Conservation (phyloP, 2,329 filamentous ascomycete genomes). For the Colletotrichum navitas region DNA sequence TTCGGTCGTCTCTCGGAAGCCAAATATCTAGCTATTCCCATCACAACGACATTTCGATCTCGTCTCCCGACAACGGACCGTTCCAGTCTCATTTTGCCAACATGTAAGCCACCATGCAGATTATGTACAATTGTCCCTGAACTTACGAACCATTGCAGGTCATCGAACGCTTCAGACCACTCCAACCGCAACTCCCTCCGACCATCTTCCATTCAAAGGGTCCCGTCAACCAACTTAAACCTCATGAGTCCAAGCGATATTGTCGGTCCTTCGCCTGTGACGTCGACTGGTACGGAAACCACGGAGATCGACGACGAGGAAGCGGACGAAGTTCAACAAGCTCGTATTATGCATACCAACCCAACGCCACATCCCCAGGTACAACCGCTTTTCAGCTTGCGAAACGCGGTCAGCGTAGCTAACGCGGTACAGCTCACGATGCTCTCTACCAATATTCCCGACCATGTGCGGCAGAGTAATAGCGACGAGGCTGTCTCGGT, state of each 20-base stretch:
- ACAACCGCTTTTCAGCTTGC: constrained; percentile 34
- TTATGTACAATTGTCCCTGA: constrained; percentile 2
- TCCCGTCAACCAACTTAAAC: constrained; percentile 66
- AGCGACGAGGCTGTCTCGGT: constrained; percentile 89
- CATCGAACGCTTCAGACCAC: constrained; percentile 54
- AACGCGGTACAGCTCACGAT: constrained; percentile 58
- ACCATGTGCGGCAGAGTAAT: constrained; percentile 67
- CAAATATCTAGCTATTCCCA: constrained; percentile 66
- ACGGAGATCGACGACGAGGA: constrained; percentile 88
- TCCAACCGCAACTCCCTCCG: constrained; percentile 62
- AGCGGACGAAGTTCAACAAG: constrained; percentile 69
- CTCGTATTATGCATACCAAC: constrained; percentile 52
- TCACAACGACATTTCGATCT: constrained; percentile 66
- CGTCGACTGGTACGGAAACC: constrained; percentile 84
- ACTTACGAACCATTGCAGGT: constrained; percentile 54
- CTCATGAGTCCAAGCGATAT: constrained; percentile 74
- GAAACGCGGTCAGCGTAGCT: not conserved
- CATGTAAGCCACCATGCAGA: constrained; percentile 58
- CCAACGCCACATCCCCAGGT: constrained; percentile 55
- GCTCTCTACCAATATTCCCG: constrained; percentile 69
- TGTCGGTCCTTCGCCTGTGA: constrained; percentile 86
- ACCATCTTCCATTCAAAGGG: constrained; percentile 62
- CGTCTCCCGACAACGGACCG: constrained; percentile 65
- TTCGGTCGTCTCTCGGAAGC: constrained; percentile 72
- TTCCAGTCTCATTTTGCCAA: constrained; percentile 63